Base-by-base conservation (phyloP, 257 asterid genomes). In the Solanum ossicruentum region DNA sequence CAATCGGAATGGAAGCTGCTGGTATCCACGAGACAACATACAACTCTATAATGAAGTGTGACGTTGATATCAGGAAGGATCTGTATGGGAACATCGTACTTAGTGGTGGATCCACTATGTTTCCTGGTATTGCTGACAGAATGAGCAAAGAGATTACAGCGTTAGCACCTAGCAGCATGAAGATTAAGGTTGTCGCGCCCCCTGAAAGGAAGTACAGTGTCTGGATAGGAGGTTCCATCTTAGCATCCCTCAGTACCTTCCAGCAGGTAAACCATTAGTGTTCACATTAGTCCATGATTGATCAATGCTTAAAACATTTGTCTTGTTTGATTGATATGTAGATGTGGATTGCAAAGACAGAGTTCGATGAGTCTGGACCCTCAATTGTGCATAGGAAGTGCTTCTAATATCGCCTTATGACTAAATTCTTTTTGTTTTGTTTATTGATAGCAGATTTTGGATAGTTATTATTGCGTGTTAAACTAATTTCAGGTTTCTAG, bases 181-280 rank as follows among this genome's bases (percentile, higher is more conserved):
- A 78, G 65, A 78, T 78, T 52, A 78, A 52, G 83, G 83, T 78
- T 15, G 83, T 78, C 0, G 83, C 83, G 4, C 83, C 83, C 3
- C 83, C 83, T 78, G 83, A 78, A 78, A 78, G 83, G 83, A 78
- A 78, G 83, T 78, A 78, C n/a, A 78, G 83, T 78, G 83, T 78
- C 0, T 78, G 83, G 83, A 78, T 78, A 2, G 83, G 83, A 78
- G 83, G 83, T 52, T 78, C 83, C 65, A 52, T 78, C 83, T 26
- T 78, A 28, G 83, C 83, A 78, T 78, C 83, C 65, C 83, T 78
- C 65, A 78, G 83, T 78, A 78, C 83, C 49, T 78, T 78, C 83
- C 83, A 78, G 83, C 83, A 78, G 83, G 83, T 60, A 58, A 51
- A 78, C 11, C 65, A 6, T 16, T 16, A 78, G 26, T 78, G 26